Percentiles rank a stretch among this genome's conserved stretches.
Evolutionary conservation across 2,329 filamentous ascomycete genomes (phyloP).

Genomic region (Ophiosphaerella korrae): DNA sequence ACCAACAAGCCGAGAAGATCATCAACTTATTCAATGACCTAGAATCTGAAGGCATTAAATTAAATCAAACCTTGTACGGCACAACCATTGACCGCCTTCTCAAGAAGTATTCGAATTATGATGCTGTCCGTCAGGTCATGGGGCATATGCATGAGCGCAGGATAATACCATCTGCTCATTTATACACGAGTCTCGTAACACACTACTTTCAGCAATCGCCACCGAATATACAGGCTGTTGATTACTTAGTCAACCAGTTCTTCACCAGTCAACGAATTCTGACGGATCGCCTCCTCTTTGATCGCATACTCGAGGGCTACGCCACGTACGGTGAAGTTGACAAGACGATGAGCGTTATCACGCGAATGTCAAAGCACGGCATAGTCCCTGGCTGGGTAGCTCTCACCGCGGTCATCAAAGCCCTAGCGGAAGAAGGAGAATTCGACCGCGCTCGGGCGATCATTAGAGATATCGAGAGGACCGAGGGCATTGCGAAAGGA

Average conservation of each 20-base stretch:
- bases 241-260: constrained; percentile 60
- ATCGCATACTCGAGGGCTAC: constrained; percentile 72
- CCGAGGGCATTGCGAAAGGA: constrained; percentile 34
- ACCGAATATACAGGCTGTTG: constrained; percentile 65
- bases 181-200: constrained; percentile 75
- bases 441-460: constrained; percentile 40
- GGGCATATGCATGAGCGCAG: constrained; percentile 63
- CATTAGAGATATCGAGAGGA: constrained; percentile 45
- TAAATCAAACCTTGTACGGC: constrained; percentile 69
- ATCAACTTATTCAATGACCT: constrained; percentile 61
- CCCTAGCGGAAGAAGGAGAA: constrained; percentile 46
- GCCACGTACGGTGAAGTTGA: constrained; percentile 58
- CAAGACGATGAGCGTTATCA: constrained; percentile 51
- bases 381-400: constrained; percentile 51
- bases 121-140: constrained; percentile 65
- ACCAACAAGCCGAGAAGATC: constrained; percentile 60
- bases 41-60: constrained; percentile 59
- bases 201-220: constrained; percentile 66
- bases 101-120: constrained; percentile 51
- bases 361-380: constrained; percentile 46
- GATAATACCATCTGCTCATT: constrained; percentile 64
- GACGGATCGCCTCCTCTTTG: constrained; percentile 68
- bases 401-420: constrained; percentile 45
- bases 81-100: constrained; percentile 72
- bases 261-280: constrained; percentile 32